Evolutionary conservation across 163 green algal genomes (phyloP).

Genomic region (Scenedesmus sp.): DNA sequence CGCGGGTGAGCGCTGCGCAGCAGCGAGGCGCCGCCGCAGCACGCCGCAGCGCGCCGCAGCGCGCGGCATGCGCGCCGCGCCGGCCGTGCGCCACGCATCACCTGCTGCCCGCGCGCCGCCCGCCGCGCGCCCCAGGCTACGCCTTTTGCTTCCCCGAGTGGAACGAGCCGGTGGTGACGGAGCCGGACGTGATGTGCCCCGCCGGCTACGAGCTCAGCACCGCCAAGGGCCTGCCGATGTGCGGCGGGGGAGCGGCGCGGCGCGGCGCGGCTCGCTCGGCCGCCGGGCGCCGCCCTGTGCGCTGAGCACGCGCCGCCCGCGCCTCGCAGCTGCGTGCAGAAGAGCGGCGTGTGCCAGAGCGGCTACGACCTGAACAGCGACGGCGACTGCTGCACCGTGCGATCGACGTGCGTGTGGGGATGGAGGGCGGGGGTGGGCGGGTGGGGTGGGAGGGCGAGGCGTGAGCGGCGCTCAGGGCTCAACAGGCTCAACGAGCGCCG

Average conservation of each 20-base stretch:
- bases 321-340: constrained; percentile 26
- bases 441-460: no score
- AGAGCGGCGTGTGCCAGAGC: neutral
- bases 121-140: constrained; percentile 20
- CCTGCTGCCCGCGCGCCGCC: neutral
- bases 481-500: no score
- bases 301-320: no score
- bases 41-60: neutral
- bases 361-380: constrained; percentile 29
- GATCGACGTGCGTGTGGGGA: neutral
- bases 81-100: neutral
- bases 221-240: constrained; percentile 6
- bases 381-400: constrained; percentile 24
- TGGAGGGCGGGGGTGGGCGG: no score
- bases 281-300: no score
- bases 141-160: constrained; percentile 32
- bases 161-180: constrained; percentile 22
- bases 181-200: constrained; percentile 32
- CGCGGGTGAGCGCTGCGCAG: neutral
- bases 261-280: no score
- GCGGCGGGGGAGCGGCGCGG: no score
- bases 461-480: no score
- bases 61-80: neutral
- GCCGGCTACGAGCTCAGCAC: constrained; percentile 33
- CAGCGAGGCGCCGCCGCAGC: neutral